Conservation (phyloP, 192 early-diverging fungal species). For the Ambispora gerdemannii region DNA sequence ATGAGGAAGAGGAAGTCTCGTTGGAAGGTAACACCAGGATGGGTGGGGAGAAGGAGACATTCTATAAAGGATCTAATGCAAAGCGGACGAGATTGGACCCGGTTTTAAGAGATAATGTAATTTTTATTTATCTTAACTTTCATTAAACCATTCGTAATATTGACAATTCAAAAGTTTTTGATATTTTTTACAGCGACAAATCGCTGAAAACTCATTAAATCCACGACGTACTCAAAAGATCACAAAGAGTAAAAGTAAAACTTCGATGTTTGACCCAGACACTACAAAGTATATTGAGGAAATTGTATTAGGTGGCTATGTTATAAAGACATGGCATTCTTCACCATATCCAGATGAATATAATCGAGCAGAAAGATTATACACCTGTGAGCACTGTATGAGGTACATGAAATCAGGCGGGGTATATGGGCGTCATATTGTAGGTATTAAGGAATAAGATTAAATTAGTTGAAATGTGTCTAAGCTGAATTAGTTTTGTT, state of each 20-base stretch:
- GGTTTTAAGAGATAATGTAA: background rate
- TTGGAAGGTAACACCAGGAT: too few relatives aligned
- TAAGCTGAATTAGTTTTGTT: constrained; percentile 10
- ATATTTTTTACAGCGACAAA: too few relatives aligned
- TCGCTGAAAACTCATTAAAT: background rate
- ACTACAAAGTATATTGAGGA: constrained; percentile 34
- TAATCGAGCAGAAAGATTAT: constrained; percentile 62
- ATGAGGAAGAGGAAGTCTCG: too few relatives aligned
- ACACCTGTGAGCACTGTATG: constrained; percentile 89
- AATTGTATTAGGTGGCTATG: constrained; percentile 74
- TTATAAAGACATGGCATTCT: constrained; percentile 91
- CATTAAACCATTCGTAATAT: too few relatives aligned
- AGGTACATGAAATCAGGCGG: constrained; percentile 85
- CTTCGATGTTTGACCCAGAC: background rate
- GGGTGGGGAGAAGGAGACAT: background rate
- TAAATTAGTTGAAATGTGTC: constrained; percentile 19
- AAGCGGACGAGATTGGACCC: background rate
- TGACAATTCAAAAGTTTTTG: too few relatives aligned
- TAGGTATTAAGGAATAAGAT: constrained; percentile 28
- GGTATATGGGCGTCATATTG: constrained; percentile 63
- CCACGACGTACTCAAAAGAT: background rate
- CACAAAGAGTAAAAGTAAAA: background rate
- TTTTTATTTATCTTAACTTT: too few relatives aligned
- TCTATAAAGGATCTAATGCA: background rate
- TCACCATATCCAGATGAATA: constrained; percentile 95